A percentile compares a stretch with the other conserved stretches of the same genome.
Evolutionary conservation across 768 basidiomycete species (phyloP).

Genomic region (Termitomyces titanicus): DNA sequence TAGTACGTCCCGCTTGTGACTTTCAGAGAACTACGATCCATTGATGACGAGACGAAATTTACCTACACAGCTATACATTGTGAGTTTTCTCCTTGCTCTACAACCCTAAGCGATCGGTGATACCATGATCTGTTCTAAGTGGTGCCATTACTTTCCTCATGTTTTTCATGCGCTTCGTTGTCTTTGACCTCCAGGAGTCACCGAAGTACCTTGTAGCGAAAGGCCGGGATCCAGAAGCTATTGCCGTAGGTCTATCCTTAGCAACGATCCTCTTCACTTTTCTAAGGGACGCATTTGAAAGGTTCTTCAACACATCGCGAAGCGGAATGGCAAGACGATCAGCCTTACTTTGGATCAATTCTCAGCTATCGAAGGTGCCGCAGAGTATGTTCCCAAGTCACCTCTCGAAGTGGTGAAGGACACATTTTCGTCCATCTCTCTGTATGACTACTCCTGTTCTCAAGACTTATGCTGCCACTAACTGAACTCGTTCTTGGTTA

Average conservation of each 20-base stretch:
- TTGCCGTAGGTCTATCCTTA: constrained; percentile 29
- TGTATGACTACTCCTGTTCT: constrained; percentile 26
- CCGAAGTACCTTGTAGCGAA: constrained; percentile 58
- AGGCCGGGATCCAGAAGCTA: constrained; percentile 54
- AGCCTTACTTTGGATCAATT: constrained; percentile 45
- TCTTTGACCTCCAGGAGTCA: constrained; percentile 59
- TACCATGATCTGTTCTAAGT: constrained; percentile 23
- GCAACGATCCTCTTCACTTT: background rate
- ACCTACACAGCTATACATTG: constrained; percentile 34
- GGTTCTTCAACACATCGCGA: constrained; percentile 48
- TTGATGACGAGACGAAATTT: background rate
- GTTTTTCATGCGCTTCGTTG: constrained; percentile 51
- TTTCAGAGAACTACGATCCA: no score
- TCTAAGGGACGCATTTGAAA: constrained; percentile 12
- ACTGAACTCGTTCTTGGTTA: background rate
- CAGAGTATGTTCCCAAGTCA: constrained; percentile 15
- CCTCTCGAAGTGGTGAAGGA: constrained; percentile 26
- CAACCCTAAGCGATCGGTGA: background rate
- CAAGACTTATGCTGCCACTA: background rate
- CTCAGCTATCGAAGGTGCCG: constrained; percentile 22
- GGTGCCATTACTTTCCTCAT: constrained; percentile 47
- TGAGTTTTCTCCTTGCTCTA: constrained; percentile 15
- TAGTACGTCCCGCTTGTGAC: no score
- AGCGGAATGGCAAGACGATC: constrained; percentile 41
- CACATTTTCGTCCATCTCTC: constrained; percentile 35